Conservation (phyloP, 805 yeast species). For the Myxozyma neotropica region DNA sequence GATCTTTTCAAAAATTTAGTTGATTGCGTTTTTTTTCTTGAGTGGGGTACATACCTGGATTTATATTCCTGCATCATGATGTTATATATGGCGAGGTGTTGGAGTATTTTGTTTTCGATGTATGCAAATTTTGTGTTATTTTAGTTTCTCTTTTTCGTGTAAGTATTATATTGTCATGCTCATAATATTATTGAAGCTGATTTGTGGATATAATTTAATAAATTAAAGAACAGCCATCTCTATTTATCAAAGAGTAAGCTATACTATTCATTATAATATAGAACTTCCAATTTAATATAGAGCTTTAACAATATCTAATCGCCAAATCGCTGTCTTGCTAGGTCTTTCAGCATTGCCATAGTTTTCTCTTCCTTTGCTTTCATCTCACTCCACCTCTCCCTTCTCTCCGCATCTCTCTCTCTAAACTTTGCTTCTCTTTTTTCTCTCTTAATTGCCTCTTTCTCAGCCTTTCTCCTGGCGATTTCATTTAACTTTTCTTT, state of each 20-base stretch:
- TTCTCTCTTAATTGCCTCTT: slow-evolving; percentile 23
- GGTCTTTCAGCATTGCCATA: slow-evolving; percentile 27
- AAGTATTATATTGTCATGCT: slow-evolving; percentile 5
- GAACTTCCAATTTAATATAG: not conserved
- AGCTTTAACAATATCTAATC: not conserved
- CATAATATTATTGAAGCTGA: not conserved
- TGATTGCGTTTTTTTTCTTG: no score
- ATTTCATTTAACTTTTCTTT: slow-evolving; percentile 20
- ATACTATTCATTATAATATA: not conserved
- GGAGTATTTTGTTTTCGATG: not conserved
- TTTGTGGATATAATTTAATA: not conserved
- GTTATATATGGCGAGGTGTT: slow-evolving; percentile 4
- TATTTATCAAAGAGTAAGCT: no score
- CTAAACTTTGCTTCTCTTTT: slow-evolving; percentile 21
- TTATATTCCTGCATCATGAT: not conserved
- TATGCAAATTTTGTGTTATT: not conserved
- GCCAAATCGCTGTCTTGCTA: slow-evolving; percentile 31
- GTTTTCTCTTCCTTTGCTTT: slow-evolving; percentile 29
- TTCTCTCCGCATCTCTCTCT: slow-evolving; percentile 31
- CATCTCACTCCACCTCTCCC: slow-evolving; percentile 29
- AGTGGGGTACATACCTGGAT: not conserved
- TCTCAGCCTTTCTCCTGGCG: slow-evolving; percentile 23
- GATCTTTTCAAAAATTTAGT: no score
- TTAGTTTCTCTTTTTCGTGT: not conserved
- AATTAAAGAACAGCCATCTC: not conserved